Base-by-base conservation (phyloP, 2,329 filamentous ascomycete genomes). In the Cryphonectria parasitica region DNA sequence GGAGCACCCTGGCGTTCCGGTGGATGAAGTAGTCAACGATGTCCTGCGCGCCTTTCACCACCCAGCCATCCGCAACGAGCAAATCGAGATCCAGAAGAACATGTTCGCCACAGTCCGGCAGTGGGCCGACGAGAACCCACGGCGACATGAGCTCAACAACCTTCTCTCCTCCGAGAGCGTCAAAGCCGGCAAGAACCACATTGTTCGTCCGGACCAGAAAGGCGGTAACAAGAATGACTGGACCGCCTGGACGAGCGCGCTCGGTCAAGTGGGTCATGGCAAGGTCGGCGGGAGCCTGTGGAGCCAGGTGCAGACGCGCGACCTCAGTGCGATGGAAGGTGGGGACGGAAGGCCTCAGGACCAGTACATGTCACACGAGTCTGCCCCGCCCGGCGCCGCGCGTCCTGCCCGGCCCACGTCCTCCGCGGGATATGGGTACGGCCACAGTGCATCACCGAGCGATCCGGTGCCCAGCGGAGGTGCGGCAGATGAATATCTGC, bases 31-130 rank as follows among this genome's bases (percentile, higher is more conserved):
- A 0, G 85, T 95, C 73, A 85, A 93, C 73, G 95, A 98, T 75
- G 89, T 97, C 56, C 83, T 94, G 63, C 88, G 89, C 34, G 90
- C 93, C 15, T 97, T 98, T 83, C 96, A 99, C 79, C 96, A 99
- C 78, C 96, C 96, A 1, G 92, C 92, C 8, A 84, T 94, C 41
- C 91, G 95, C 34, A 88, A 96, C 75, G 90, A 92, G 68, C 84
- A 86, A 69, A 83, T 92, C 70, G 92, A 97, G 78, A 90, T 96
- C 39, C 96, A 98, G 74, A 87, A 89, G 61, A 90, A 90, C 67
- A 99, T 99, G 96, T 98, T 93, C 82, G 86, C 90, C 68, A 93
- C 92, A 0, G 94, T 99, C 2, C 88, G 92, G 76, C 86, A 88
- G 71, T 99, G 95, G 95, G 91, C 89, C 0, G 87, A 93, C 65